phyloP scores from a whole-genome alignment of 176 grass and related monocot species.

The Avena eriantha region DNA sequence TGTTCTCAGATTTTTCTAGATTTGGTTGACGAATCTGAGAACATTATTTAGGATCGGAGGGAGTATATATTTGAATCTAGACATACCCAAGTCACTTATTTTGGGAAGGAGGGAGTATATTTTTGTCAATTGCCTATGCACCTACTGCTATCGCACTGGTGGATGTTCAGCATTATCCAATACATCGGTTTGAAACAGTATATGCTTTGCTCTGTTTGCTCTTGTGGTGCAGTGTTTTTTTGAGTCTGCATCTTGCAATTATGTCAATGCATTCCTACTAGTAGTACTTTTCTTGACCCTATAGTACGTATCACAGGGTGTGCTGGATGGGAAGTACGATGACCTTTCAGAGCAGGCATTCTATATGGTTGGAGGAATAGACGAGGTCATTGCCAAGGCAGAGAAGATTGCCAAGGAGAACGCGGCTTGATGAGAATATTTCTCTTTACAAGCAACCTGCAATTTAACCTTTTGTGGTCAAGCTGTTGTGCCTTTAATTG shows the following conservation, averaged over 20 bases:
- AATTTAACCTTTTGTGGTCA: constrained; percentile 46
- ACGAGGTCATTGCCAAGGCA: constrained; percentile 90
- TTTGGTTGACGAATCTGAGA: no score
- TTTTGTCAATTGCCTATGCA: not conserved
- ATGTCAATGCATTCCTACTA: not conserved
- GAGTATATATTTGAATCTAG: no score
- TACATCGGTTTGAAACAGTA: not conserved
- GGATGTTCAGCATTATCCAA: not conserved
- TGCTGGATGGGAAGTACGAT: constrained; percentile 90
- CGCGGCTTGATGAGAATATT: constrained; percentile 48
- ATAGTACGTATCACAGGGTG: constrained; percentile 53
- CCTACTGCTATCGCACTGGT: not conserved
- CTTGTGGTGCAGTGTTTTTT: not conserved
- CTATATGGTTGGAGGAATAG: constrained; percentile 97
- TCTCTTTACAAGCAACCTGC: constrained; percentile 7
- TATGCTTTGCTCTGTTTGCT: not conserved
- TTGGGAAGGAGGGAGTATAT: not conserved
- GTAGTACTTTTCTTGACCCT: not conserved
- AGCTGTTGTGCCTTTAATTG: constrained; percentile 45
- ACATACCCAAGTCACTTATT: no score
- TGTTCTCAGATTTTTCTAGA: no score
- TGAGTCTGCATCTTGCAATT: not conserved
- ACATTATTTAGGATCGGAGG: no score
- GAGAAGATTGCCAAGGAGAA: constrained; percentile 96
- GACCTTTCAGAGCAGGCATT: constrained; percentile 91